Evolutionary conservation across 1,284 basidiomycete genomes (phyloP).

Genomic region (Pseudomicrostroma phylloplanum): DNA sequence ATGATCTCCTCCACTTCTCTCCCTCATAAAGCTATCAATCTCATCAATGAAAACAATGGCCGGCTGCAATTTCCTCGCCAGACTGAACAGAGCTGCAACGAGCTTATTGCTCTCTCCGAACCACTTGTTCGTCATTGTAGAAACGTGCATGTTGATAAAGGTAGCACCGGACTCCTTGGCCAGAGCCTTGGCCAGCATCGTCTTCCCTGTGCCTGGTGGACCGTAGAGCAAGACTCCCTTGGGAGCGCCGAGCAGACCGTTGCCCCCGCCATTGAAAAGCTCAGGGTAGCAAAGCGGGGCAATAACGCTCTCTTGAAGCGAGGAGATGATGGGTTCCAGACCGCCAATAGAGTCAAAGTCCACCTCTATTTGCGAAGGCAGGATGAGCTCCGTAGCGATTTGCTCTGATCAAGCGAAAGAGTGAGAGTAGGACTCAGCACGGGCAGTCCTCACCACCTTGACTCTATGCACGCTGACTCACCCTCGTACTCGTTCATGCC

Average conservation of each 20-base stretch:
- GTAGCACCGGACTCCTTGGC: constrained; percentile 86
- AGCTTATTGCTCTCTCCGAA: constrained; percentile 98
- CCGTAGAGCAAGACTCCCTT: constrained; percentile 56
- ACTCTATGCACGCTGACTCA: constrained; percentile 4
- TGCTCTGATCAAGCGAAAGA: constrained; percentile 52
- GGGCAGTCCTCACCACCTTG: neutral
- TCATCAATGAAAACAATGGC: constrained; percentile 76
- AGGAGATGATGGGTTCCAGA: constrained; percentile 82
- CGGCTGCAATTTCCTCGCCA: constrained; percentile 69
- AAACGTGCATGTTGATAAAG: constrained; percentile 61
- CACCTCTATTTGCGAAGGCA: constrained; percentile 55
- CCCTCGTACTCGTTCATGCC: constrained; percentile 46
- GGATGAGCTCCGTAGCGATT: constrained; percentile 56
- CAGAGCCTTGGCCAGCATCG: constrained; percentile 53
- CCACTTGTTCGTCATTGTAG: constrained; percentile 63
- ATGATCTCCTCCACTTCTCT: constrained; percentile 79
- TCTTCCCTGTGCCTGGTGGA: constrained; percentile 53
- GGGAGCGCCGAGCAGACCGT: constrained; percentile 59
- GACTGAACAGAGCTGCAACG: constrained; percentile 68
- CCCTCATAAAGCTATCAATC: constrained; percentile 81
- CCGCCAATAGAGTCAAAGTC: constrained; percentile 73
- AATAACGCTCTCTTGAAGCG: constrained; percentile 89
- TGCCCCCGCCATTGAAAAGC: constrained; percentile 65
- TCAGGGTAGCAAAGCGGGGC: constrained; percentile 88
- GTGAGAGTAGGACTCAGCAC: neutral